These are phyloP conservation scores for Oryza longistaminata DNA, from an alignment of 176 grass and related monocot species.

Conservation along the genomic window DNA sequence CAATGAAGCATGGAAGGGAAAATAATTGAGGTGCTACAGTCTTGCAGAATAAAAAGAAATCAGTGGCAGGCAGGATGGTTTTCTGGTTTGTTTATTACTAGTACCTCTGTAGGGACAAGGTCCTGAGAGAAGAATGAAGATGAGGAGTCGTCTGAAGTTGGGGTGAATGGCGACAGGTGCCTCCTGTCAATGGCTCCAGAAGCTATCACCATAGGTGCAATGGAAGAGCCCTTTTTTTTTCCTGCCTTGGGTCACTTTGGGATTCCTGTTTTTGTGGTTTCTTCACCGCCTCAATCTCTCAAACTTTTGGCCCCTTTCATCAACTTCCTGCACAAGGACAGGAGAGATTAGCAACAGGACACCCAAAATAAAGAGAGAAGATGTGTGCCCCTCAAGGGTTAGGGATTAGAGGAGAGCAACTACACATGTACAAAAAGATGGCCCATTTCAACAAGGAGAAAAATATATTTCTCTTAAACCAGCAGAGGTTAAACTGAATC, in stretches of 20 bases:
- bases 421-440: background rate
- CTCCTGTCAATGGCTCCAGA: constrained; percentile 46
- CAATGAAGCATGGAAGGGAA: constrained; percentile 4
- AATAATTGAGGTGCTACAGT: background rate
- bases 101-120: constrained; percentile 47
- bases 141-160: constrained; percentile 46
- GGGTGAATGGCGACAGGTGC: constrained; percentile 35
- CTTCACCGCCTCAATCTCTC: constrained; percentile 23
- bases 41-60: constrained; percentile 7
- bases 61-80: background rate
- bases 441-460: background rate
- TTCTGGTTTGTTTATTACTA: background rate
- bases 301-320: constrained; percentile 11
- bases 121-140: constrained; percentile 64
- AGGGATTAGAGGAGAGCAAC: background rate
- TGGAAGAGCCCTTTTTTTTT: background rate
- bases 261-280: background rate
- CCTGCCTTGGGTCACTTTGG: background rate
- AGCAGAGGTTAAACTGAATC: background rate
- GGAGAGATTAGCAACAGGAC: background rate
- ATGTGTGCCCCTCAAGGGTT: background rate
- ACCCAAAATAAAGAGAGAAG: background rate
- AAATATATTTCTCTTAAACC: background rate
- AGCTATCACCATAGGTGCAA: constrained; percentile 51
- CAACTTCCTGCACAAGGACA: constrained; percentile 17